Base-by-base conservation (phyloP, 805 yeast species). In the Ogataea corticis region DNA sequence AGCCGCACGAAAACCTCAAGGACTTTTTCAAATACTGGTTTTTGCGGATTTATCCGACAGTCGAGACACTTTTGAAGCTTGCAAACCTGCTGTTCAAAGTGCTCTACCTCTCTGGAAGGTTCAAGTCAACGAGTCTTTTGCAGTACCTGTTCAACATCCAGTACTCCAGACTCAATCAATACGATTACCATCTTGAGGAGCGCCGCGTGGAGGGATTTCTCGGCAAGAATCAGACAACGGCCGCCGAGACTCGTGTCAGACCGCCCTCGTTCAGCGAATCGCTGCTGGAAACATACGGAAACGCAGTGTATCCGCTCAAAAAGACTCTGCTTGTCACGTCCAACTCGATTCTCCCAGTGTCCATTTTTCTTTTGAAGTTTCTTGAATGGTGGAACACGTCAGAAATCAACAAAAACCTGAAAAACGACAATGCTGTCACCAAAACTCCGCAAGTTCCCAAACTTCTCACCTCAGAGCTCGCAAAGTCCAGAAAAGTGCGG, bases 321-420 rank as follows among this genome's bases (percentile, higher is more conserved):
- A 56, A 52, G 31, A 57, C 58, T 2, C 46, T 58, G 11, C 44
- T 65, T 38, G 21, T 60, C 4, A 56, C 65, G 21, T 52, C 68
- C 2, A 61, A 61, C 42, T 68, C 86, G 2, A 62, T 82, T 36
- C 80, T 92, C 66, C 97, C 97, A 0, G 74, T 85, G 0, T 87
- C 95, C 2, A 84, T 91, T 41, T 90, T 92, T 60, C 58, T 83
- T 18, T 72, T 91, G 49, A 88, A 89, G 66, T 87, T 91, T 55
- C 71, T 89, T 29, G 97, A 91, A 63, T 91, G 97, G 97, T 91
- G 96, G 95, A 80, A 82, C 49, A 77, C 86, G 19, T 81, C 90
- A 13, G 88, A 85, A 48, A 77, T 88, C 58, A 80, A 3, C 65
- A 76, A 3, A 77, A 79, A 58, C 58, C 85, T 48, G 38, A 73